Evolutionary conservation across 306 rosid genomes (phyloP).

Genomic region (Vicia faba): DNA sequence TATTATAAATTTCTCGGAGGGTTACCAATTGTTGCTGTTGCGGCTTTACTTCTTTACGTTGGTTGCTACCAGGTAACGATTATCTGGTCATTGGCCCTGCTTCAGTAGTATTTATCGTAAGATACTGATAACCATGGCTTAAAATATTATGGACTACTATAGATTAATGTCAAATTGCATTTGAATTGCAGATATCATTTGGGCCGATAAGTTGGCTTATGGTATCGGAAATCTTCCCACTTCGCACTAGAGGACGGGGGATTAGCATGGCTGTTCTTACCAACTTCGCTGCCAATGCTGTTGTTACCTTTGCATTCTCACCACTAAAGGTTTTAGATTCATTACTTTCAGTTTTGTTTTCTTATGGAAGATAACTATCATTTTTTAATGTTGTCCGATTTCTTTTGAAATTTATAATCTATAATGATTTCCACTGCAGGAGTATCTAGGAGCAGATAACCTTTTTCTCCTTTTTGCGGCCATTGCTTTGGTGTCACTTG

Average conservation of each 20-base stretch:
- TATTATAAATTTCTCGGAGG: conserved; percentile 89
- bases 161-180: conserved; percentile 29
- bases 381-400: conserved; percentile 8
- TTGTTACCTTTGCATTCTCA: conserved; percentile 87
- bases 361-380: conserved; percentile 16
- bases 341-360: conserved; percentile 14
- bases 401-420: conserved; percentile 28
- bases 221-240: conserved; percentile 93
- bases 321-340: conserved; percentile 69
- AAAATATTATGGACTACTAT: background rate
- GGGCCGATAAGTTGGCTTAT: conserved; percentile 99
- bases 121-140: conserved; percentile 1
- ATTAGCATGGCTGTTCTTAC: conserved; percentile 95
- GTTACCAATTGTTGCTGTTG: conserved; percentile 83
- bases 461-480: conserved; percentile 91
- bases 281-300: conserved; percentile 86
- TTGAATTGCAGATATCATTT: conserved; percentile 80
- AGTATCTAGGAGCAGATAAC: conserved; percentile 87
- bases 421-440: conserved; percentile 57
- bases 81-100: conserved; percentile 23
- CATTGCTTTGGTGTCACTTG: conserved; percentile 68
- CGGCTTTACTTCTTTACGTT: conserved; percentile 88
- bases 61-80: conserved; percentile 91
- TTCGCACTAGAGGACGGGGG: conserved; percentile 92
- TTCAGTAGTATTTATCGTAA: too few species aligned